These are phyloP conservation scores for Alisma plantagoaquatica DNA, from an alignment of 106 monocot genomes.

Conservation along the genomic window DNA sequence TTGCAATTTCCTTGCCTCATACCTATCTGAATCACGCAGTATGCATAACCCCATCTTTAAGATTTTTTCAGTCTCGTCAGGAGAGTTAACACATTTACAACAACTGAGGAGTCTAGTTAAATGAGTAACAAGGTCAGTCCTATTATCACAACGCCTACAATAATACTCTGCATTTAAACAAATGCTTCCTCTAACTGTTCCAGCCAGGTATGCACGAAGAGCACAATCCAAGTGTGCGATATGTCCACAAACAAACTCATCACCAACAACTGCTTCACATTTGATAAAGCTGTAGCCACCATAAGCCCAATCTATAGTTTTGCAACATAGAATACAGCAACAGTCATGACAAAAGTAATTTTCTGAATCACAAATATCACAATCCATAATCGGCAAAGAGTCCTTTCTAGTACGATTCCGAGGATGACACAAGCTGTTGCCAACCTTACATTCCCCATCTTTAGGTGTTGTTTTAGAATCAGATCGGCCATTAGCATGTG, in stretches of 20 bases:
- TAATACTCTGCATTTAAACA: conserved; percentile 70
- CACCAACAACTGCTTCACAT: conserved; percentile 47
- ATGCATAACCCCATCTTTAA: conserved; percentile 38
- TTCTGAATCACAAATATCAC: conserved; percentile 72
- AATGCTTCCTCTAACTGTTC: conserved; percentile 69
- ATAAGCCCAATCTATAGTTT: conserved; percentile 33
- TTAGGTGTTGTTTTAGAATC: conserved; percentile 6
- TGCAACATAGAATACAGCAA: conserved; percentile 69
- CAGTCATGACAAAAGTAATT: conserved; percentile 67
- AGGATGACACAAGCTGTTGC: conserved; percentile 40
- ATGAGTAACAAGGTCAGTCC: conserved; percentile 52
- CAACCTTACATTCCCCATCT: conserved; percentile 43
- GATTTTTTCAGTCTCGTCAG: conserved; percentile 37
- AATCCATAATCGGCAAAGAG: conserved; percentile 21
- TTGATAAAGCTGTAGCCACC: conserved; percentile 46
- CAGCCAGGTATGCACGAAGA: conserved; percentile 65
- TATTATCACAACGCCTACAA: conserved; percentile 78
- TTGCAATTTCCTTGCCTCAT: conserved; percentile 34
- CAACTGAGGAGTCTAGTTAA: conserved; percentile 22
- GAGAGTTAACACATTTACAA: conserved; percentile 33
- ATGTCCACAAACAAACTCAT: conserved; percentile 57
- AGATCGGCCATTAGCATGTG: conserved; percentile 6
- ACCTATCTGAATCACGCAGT: conserved; percentile 39
- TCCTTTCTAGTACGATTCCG: conserved; percentile 8
- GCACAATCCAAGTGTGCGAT: conserved; percentile 72